phyloP scores from a whole-genome alignment of 2,329 filamentous ascomycete genomes.

The Bipolaris oryzae region DNA sequence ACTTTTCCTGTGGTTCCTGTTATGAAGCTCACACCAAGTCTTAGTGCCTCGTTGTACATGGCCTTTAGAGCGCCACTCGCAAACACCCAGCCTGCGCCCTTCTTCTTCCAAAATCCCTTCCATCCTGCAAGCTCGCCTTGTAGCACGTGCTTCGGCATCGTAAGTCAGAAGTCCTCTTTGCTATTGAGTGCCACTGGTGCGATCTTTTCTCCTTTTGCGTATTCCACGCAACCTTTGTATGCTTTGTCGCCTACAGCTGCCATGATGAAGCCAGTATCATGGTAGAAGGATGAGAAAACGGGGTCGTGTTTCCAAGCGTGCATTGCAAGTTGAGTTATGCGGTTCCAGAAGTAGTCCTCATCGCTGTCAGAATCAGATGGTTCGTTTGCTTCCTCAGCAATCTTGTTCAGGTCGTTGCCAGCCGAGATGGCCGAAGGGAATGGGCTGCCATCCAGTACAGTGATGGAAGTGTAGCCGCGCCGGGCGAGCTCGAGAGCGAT shows the following conservation, averaged over 20 bases:
- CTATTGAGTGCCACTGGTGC: conserved; percentile 47
- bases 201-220: conserved; percentile 42
- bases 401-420: conserved; percentile 58
- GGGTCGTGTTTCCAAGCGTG: conserved; percentile 54
- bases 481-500: conserved; percentile 57
- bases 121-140: conserved; percentile 58
- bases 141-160: conserved; percentile 60
- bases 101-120: conserved; percentile 56
- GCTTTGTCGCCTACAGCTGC: conserved; percentile 52
- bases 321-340: conserved; percentile 45
- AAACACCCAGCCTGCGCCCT: conserved; percentile 61
- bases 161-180: conserved; percentile 55
- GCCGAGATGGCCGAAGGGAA: conserved; percentile 55
- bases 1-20: conserved; percentile 52
- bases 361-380: conserved; percentile 33
- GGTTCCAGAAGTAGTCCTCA: conserved; percentile 46
- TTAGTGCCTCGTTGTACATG: conserved; percentile 53
- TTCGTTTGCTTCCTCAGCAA: conserved; percentile 47
- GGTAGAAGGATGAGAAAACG: conserved; percentile 53
- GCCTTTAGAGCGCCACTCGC: conserved; percentile 57
- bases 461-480: conserved; percentile 54
- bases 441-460: conserved; percentile 52
- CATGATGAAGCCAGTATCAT: conserved; percentile 56
- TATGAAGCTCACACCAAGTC: conserved; percentile 56
- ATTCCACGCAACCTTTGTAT: conserved; percentile 47